phyloP scores from a whole-genome alignment of 2,329 filamentous ascomycete species.

The Colletotrichum sp. region DNA sequence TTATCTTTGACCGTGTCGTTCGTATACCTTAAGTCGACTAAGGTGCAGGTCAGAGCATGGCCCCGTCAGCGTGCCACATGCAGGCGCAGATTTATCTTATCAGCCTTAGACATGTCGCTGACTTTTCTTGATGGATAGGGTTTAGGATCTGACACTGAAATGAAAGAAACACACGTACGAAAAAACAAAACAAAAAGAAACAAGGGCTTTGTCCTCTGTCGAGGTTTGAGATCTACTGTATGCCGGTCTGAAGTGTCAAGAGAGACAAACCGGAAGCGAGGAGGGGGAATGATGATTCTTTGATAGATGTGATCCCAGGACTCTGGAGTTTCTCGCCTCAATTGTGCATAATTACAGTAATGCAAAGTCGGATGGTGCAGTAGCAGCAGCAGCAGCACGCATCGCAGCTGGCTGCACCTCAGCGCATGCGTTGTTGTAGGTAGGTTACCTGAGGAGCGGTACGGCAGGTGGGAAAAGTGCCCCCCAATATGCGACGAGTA shows the following conservation, averaged over 20 bases:
- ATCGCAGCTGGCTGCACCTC: not conserved
- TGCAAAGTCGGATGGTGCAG: not conserved
- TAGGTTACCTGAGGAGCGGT: not conserved
- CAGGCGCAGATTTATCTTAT: not conserved
- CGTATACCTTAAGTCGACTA: not conserved
- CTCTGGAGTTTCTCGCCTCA: not conserved
- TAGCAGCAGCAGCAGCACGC: not conserved
- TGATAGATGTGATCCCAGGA: not conserved
- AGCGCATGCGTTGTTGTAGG: not conserved
- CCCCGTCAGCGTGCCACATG: not conserved
- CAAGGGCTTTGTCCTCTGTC: not conserved
- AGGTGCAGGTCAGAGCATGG: not conserved
- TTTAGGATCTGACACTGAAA: not conserved
- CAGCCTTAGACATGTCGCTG: not conserved
- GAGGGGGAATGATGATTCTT: not conserved
- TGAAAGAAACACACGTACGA: not conserved
- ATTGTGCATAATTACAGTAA: not conserved
- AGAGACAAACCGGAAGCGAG: not conserved
- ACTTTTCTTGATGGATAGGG: not conserved
- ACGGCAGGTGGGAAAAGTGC: not conserved
- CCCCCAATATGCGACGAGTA: not conserved
- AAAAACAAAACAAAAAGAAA: not conserved
- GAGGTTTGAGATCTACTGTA: not conserved
- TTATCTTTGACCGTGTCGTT: not conserved
- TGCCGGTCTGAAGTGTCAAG: not conserved